These are phyloP conservation scores for Ustilago crameri DNA, from an alignment of 1,284 basidiomycete species.

Conservation along the genomic window DNA sequence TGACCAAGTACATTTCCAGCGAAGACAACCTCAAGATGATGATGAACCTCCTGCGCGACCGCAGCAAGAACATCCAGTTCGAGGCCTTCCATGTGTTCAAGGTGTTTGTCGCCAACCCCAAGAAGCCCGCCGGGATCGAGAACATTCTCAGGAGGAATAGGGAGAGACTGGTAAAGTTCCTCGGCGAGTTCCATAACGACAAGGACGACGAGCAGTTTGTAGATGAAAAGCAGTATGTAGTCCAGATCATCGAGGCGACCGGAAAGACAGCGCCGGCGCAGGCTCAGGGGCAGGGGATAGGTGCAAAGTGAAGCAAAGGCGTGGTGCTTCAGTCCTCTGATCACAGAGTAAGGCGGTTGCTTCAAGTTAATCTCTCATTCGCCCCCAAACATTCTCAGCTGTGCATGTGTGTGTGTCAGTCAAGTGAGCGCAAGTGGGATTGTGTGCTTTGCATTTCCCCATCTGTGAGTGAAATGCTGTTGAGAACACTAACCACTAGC, in stretches of 20 bases:
- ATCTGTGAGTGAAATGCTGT: no score
- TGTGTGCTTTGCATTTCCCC: background rate
- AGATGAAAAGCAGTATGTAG: constrained; percentile 67
- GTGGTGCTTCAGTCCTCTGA: background rate
- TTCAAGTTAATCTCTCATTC: background rate
- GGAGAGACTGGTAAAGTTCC: constrained; percentile 88
- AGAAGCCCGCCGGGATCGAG: constrained; percentile 96
- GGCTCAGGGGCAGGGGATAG: constrained; percentile 1
- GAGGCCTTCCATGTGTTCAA: constrained; percentile 99
- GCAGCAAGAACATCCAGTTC: constrained; percentile 99
- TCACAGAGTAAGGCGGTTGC: no score
- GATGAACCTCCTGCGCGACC: constrained; percentile 98
- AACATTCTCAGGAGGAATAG: constrained; percentile 90
- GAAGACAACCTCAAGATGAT: constrained; percentile 96
- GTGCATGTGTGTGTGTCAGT: no score
- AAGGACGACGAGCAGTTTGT: constrained; percentile 76
- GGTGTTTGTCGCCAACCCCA: constrained; percentile 98
- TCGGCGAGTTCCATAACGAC: constrained; percentile 95
- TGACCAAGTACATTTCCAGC: constrained; percentile 93
- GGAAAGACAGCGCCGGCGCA: constrained; percentile 15
- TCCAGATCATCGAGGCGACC: constrained; percentile 63
- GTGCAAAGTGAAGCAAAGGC: constrained; percentile 14
- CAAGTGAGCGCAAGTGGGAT: no score
- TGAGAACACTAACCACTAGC: constrained; percentile 12
- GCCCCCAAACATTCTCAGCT: background rate